Conservation (phyloP, 192 early-diverging fungal species). For the Dimargaris xerosporica region DNA sequence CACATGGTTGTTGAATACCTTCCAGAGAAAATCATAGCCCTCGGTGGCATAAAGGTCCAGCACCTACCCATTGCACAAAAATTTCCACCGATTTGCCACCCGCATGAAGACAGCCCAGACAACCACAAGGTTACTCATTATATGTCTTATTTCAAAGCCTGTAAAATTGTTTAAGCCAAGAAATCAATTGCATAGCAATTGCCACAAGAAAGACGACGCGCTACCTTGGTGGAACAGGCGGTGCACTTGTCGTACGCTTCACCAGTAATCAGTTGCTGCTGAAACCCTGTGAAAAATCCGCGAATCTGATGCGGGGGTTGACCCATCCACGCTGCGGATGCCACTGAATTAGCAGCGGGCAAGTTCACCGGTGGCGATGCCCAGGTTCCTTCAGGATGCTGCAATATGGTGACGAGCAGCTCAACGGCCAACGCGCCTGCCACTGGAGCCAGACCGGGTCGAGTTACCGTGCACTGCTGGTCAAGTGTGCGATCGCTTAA, state of each 20-base stretch:
- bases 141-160: background rate
- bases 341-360: slow-evolving; percentile 12
- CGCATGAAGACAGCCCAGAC: background rate
- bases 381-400: slow-evolving; percentile 38
- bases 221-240: slow-evolving; percentile 66
- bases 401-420: slow-evolving; percentile 72
- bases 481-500: slow-evolving; percentile 86
- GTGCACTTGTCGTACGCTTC: slow-evolving; percentile 79
- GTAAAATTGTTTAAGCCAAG: background rate
- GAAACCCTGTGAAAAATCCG: slow-evolving; percentile 77
- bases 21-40: slow-evolving; percentile 59
- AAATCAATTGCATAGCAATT: too few relatives aligned
- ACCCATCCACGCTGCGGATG: slow-evolving; percentile 41
- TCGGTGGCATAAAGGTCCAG: slow-evolving; percentile 43
- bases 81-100: background rate
- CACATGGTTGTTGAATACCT: slow-evolving; percentile 42
- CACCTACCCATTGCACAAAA: slow-evolving; percentile 19
- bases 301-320: slow-evolving; percentile 86
- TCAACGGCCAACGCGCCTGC: slow-evolving; percentile 81
- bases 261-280: slow-evolving; percentile 66
- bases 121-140: background rate
- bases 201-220: too few relatives aligned
- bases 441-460: slow-evolving; percentile 85
- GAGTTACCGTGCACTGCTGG: slow-evolving; percentile 96
- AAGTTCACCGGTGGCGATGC: slow-evolving; percentile 18